A percentile compares a stretch with the other conserved stretches of the same genome.
Conservation (phyloP, 768 basidiomycete genomes). For the Russula ochroleuca region DNA sequence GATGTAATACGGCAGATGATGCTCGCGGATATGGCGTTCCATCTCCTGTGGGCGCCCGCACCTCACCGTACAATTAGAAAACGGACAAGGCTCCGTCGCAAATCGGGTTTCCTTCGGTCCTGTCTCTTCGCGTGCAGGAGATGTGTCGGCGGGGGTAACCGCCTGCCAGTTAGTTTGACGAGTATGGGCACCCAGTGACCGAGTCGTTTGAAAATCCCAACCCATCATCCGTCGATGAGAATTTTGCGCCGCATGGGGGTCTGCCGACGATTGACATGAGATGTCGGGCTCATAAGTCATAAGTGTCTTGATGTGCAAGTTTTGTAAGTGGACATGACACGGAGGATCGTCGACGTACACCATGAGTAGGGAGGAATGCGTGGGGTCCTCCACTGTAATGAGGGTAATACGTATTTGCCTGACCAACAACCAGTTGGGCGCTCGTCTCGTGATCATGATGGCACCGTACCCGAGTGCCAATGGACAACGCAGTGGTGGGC, state of each 20-base stretch:
- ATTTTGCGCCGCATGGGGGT: not conserved
- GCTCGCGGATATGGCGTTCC: constrained; percentile 3
- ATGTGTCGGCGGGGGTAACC: not conserved
- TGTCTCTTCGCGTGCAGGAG: not conserved
- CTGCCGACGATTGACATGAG: not conserved
- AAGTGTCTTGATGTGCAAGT: not conserved
- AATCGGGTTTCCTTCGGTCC: not conserved
- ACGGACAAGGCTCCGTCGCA: not conserved
- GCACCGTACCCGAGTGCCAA: not conserved
- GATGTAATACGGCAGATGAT: not conserved
- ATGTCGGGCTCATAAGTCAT: not conserved
- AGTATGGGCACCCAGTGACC: not conserved
- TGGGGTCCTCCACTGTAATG: no score
- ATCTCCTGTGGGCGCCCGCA: not conserved
- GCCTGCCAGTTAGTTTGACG: not conserved
- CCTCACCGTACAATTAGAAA: not conserved
- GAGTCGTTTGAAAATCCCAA: not conserved
- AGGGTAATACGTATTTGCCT: no score
- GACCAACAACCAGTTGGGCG: not conserved
- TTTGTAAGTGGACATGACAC: not conserved
- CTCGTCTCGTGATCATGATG: not conserved
- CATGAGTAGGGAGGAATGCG: not conserved
- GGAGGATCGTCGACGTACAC: not conserved
- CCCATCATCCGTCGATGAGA: not conserved
- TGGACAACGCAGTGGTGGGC: no score